phyloP scores from a whole-genome alignment of 805 yeast species.

The Candida alai region DNA sequence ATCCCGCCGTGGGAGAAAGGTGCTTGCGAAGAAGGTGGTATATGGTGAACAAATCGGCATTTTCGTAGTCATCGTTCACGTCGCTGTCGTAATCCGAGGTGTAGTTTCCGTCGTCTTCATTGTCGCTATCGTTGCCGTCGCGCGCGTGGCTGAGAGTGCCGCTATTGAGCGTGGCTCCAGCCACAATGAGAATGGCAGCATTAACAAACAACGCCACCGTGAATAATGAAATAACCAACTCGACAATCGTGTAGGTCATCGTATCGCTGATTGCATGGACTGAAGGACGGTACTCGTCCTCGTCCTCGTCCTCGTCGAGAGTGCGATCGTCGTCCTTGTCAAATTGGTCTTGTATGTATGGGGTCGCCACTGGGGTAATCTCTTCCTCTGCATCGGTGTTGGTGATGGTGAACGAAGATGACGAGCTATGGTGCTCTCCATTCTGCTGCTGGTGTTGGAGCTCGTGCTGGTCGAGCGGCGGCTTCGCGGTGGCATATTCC shows the following conservation, averaged over 20 bases:
- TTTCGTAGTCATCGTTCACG: conserved; percentile 17
- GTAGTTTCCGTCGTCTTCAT: conserved; percentile 15
- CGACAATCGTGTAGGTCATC: conserved; percentile 77
- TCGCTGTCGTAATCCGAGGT: conserved; percentile 14
- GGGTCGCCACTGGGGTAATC: conserved; percentile 8
- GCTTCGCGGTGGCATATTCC: background rate
- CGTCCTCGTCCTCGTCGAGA: conserved; percentile 20
- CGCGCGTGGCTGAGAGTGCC: conserved; percentile 16
- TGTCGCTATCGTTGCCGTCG: conserved; percentile 11
- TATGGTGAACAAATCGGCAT: conserved; percentile 78
- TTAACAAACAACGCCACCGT: conserved; percentile 91
- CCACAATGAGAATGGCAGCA: conserved; percentile 83
- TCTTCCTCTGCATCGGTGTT: conserved; percentile 1
- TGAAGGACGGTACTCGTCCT: conserved; percentile 61
- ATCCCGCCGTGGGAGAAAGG: conserved; percentile 81
- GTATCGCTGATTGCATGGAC: conserved; percentile 76
- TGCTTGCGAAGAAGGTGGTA: conserved; percentile 66
- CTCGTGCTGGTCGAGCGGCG: too few species aligned
- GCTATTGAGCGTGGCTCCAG: conserved; percentile 77
- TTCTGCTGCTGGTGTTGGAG: background rate
- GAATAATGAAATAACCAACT: conserved; percentile 74
- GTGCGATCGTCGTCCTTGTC: conserved; percentile 9
- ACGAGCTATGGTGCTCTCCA: background rate
- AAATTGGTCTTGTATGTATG: conserved; percentile 6
- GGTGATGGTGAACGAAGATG: conserved; percentile 1